These are phyloP conservation scores for Yamadazyma blattariae DNA, from an alignment of 1,139 yeast genomes.

Conservation along the genomic window DNA sequence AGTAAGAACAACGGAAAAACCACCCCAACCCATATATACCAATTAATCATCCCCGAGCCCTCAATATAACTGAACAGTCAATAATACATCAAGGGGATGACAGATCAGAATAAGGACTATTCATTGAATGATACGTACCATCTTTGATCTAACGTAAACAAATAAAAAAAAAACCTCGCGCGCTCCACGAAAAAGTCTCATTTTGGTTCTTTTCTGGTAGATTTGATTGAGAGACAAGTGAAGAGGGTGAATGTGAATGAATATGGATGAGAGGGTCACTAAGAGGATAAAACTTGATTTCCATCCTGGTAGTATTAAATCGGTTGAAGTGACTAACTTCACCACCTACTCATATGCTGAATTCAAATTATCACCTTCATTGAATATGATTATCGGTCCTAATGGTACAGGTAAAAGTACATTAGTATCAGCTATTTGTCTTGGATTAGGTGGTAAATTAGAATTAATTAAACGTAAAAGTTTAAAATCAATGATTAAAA, in stretches of 20 bases:
- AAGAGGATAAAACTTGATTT: slow-evolving; percentile 15
- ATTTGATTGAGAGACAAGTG: too few species aligned
- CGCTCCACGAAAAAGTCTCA: background rate
- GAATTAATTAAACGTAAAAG: slow-evolving; percentile 79
- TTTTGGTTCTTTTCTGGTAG: too few species aligned
- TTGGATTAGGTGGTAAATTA: slow-evolving; percentile 83
- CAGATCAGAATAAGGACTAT: too few species aligned
- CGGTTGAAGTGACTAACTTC: slow-evolving; percentile 67
- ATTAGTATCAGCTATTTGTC: slow-evolving; percentile 87
- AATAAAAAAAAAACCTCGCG: background rate
- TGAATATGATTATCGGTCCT: slow-evolving; percentile 95
- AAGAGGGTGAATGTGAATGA: too few species aligned
- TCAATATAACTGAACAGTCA: background rate
- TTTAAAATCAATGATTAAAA: slow-evolving; percentile 71
- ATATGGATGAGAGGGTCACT: too few species aligned
- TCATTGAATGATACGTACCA: too few species aligned
- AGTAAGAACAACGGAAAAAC: background rate
- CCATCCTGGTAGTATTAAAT: slow-evolving; percentile 65
- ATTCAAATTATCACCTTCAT: slow-evolving; percentile 74
- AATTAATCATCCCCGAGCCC: too few species aligned
- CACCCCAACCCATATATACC: background rate
- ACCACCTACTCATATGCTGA: slow-evolving; percentile 81
- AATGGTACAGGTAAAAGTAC: slow-evolving; percentile 97
- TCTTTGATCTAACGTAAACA: slow-evolving; percentile 5
- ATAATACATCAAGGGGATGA: too few species aligned